Conservation (phyloP, 2,329 filamentous ascomycete species). For the Xylariales sp. region DNA sequence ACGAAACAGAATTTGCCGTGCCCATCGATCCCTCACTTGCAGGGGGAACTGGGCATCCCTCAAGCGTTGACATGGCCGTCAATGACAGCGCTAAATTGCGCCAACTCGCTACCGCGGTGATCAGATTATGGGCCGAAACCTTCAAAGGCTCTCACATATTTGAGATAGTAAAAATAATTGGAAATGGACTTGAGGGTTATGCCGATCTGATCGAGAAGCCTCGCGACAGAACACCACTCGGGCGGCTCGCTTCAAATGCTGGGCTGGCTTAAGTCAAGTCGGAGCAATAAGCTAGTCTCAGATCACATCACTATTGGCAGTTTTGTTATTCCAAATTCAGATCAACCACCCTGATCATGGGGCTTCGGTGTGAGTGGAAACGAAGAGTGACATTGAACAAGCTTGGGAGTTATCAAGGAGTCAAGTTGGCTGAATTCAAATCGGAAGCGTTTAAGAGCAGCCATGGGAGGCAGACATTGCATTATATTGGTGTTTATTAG, state of each 20-base stretch:
- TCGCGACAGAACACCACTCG: constrained; percentile 40
- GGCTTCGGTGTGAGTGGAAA: too few relatives aligned
- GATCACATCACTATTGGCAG: too few relatives aligned
- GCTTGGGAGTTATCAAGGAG: too few relatives aligned
- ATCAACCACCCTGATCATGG: too few relatives aligned
- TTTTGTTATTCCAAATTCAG: too few relatives aligned
- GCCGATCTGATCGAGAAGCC: constrained; percentile 53
- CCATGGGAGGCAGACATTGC: too few relatives aligned
- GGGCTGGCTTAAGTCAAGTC: constrained; percentile 22
- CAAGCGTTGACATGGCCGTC: constrained; percentile 35
- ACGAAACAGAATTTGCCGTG: constrained; percentile 59
- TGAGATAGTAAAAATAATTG: constrained; percentile 56
- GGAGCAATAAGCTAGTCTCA: too few relatives aligned
- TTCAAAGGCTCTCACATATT: constrained; percentile 60
- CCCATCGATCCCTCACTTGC: constrained; percentile 53
- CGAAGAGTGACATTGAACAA: too few relatives aligned
- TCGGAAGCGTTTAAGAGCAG: too few relatives aligned
- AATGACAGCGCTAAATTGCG: constrained; percentile 48
- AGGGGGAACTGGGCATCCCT: constrained; percentile 30
- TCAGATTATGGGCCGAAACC: constrained; percentile 57
- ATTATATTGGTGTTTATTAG: too few relatives aligned
- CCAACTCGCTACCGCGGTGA: constrained; percentile 53
- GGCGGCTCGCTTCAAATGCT: constrained; percentile 24
- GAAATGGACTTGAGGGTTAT: constrained; percentile 51
- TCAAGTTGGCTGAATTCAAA: too few relatives aligned